A percentile compares a stretch with the other conserved stretches of the same genome.
These are phyloP conservation scores for Strobilomyces confusus DNA, from an alignment of 768 basidiomycete species.

Conservation along the genomic window DNA sequence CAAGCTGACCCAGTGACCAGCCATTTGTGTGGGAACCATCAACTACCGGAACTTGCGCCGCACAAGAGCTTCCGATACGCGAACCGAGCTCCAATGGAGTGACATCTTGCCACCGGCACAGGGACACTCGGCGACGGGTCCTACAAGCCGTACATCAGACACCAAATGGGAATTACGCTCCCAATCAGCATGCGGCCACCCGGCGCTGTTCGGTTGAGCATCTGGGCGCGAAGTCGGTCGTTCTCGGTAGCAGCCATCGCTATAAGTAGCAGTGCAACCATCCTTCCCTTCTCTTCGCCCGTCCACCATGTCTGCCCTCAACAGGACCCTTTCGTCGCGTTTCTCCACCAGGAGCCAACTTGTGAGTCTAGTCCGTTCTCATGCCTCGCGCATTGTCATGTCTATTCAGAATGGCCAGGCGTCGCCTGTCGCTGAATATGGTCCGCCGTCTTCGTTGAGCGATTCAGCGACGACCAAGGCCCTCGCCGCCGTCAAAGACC, in stretches of 20 bases:
- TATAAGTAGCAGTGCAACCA: constrained; percentile 25
- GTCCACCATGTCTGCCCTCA: constrained; percentile 26
- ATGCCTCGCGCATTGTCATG: background rate
- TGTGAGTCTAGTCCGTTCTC: constrained; percentile 14
- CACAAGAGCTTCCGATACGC: too few species aligned
- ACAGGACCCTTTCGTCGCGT: constrained; percentile 27
- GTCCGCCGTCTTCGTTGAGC: background rate
- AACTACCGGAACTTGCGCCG: too few species aligned
- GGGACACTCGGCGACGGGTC: too few species aligned
- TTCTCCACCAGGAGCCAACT: constrained; percentile 26
- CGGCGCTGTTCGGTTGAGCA: constrained; percentile 21
- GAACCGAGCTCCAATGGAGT: too few species aligned
- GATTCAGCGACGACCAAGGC: constrained; percentile 24
- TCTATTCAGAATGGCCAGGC: constrained; percentile 7
- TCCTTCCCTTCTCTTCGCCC: background rate
- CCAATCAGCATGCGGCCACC: constrained; percentile 3
- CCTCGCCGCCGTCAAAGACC: constrained; percentile 26
- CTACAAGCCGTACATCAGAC: background rate
- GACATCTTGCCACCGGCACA: too few species aligned
- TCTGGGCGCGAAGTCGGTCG: constrained; percentile 7
- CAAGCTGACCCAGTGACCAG: too few species aligned
- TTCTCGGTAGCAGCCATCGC: constrained; percentile 11
- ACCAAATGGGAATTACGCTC: background rate
- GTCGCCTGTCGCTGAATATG: constrained; percentile 13
- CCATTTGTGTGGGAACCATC: too few species aligned